Conservation (phyloP, 1,284 basidiomycete species). For the Lentinula novae-zelandiae region DNA sequence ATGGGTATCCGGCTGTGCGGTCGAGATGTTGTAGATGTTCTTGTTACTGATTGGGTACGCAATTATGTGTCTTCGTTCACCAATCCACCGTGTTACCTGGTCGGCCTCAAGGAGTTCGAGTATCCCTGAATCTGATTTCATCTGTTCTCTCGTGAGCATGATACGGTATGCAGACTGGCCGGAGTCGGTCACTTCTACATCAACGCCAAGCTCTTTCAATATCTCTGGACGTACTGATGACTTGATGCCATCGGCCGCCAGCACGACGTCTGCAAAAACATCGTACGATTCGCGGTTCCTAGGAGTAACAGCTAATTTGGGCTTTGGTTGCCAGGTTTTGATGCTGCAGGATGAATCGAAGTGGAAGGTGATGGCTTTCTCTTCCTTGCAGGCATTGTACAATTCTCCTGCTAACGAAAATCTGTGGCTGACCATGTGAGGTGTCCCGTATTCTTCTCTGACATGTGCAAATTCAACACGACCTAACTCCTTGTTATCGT, state of each 20-base stretch:
- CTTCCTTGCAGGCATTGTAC: conserved; percentile 16
- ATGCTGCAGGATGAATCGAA: conserved; percentile 16
- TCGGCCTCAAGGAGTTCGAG: conserved; percentile 18
- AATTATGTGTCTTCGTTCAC: conserved; percentile 20
- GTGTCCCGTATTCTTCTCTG: conserved; percentile 14
- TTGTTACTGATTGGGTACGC: conserved; percentile 22
- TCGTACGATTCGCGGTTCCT: conserved; percentile 10
- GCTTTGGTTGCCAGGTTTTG: conserved; percentile 12
- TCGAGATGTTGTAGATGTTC: conserved; percentile 20
- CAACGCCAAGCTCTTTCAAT: conserved; percentile 13
- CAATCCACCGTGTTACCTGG: conserved; percentile 20
- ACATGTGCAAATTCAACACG: conserved; percentile 12
- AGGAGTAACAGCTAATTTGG: conserved; percentile 11
- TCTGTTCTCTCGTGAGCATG: conserved; percentile 20
- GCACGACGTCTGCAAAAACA: conserved; percentile 10
- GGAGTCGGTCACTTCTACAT: conserved; percentile 17
- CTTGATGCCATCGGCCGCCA: conserved; percentile 16
- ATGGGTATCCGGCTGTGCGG: conserved; percentile 20
- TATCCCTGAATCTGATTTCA: conserved; percentile 18
- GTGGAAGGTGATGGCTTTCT: conserved; percentile 13
- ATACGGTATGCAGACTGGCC: conserved; percentile 22
- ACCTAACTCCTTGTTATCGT: conserved; percentile 12
- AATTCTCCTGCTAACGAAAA: conserved; percentile 16
- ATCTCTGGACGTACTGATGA: conserved; percentile 14
- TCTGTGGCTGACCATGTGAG: conserved; percentile 19